phyloP scores from a whole-genome alignment of 1,139 yeast genomes.

The Suhomyces anneliseae region DNA sequence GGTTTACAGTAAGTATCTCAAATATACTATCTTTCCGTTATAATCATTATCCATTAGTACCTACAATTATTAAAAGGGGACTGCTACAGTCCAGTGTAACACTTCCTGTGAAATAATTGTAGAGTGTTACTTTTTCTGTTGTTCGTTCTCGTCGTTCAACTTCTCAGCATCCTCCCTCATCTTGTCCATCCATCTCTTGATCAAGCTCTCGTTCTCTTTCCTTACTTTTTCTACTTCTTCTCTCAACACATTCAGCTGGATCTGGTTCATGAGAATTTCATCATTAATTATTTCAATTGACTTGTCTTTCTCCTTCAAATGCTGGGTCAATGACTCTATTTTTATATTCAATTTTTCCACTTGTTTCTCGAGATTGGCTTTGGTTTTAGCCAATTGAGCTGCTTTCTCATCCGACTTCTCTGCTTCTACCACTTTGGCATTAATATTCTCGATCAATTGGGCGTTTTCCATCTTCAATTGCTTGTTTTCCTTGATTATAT shows the following conservation, averaged over 20 bases:
- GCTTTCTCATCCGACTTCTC: conserved; percentile 24
- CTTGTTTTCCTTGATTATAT: conserved; percentile 4
- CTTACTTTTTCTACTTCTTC: conserved; percentile 40
- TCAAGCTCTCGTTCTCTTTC: conserved; percentile 53
- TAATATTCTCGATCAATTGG: conserved; percentile 24
- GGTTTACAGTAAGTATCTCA: no score
- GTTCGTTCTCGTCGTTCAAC: conserved; percentile 54
- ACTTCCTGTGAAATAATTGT: no score
- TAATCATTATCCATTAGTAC: no score
- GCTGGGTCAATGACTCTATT: conserved; percentile 41
- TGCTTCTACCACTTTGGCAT: conserved; percentile 23
- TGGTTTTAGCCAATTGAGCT: conserved; percentile 13
- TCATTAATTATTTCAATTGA: conserved; percentile 67
- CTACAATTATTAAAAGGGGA: no score
- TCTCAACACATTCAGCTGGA: conserved; percentile 65
- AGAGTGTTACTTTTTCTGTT: neutral
- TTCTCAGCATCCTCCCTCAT: conserved; percentile 59
- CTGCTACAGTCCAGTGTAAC: no score
- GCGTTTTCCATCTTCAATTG: conserved; percentile 15
- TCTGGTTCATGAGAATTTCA: conserved; percentile 65
- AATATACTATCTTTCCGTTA: no score
- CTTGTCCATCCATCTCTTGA: conserved; percentile 61
- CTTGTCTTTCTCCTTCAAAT: conserved; percentile 51
- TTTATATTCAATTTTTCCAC: conserved; percentile 28
- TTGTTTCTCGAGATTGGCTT: conserved; percentile 23